These are phyloP conservation scores for Ophioceras dolichostomum DNA, from an alignment of 2,329 filamentous ascomycete genomes.

Conservation along the genomic window DNA sequence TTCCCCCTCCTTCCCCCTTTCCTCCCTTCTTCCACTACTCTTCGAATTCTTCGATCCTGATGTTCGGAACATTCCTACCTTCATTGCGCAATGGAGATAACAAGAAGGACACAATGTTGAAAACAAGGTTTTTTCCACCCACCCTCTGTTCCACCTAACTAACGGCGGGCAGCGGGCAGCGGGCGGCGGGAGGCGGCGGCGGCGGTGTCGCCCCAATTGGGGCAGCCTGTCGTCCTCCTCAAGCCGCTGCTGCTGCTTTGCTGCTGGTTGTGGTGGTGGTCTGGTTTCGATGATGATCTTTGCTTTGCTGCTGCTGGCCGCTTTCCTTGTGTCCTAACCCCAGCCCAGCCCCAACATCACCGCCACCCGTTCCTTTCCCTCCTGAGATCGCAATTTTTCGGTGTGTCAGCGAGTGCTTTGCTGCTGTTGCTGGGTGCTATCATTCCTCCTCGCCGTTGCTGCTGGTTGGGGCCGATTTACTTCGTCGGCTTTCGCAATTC, in stretches of 20 bases:
- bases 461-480: no score
- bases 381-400: no score
- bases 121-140: slow-evolving; percentile 13
- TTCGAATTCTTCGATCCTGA: slow-evolving; percentile 3
- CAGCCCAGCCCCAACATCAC: no score
- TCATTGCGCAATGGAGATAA: slow-evolving; percentile 14
- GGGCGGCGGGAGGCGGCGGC: no score
- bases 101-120: slow-evolving; percentile 12
- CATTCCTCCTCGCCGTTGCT: no score
- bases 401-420: no score
- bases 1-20: slow-evolving; percentile 5
- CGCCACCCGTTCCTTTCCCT: no score
- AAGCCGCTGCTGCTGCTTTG: background rate
- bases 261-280: background rate
- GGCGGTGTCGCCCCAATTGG: background rate
- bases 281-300: slow-evolving; percentile 3
- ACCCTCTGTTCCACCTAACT: background rate
- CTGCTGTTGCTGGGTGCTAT: no score
- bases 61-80: slow-evolving; percentile 14
- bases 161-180: no score
- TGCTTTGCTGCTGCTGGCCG: background rate
- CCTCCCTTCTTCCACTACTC: slow-evolving; percentile 1
- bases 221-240: background rate
- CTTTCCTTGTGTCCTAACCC: no score
- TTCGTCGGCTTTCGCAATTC: no score